A percentile compares a stretch with the other conserved stretches of the same genome.
Conservation (phyloP, 257 asterid genomes). For the Perilla frutescens region DNA sequence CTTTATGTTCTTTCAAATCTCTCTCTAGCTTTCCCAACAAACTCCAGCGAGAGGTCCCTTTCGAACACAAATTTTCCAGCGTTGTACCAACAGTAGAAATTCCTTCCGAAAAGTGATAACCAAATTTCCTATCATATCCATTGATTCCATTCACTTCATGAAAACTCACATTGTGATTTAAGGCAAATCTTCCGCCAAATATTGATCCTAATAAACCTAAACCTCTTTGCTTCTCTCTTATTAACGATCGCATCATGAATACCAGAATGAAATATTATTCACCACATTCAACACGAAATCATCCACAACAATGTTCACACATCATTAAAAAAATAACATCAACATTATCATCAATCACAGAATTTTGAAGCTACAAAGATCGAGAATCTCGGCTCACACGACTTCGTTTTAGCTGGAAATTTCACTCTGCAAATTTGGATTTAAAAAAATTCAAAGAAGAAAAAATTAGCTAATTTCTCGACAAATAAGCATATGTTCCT, state of each 20-base stretch:
- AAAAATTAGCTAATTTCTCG: not conserved
- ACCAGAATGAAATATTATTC: not conserved
- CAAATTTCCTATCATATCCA: slow-evolving; percentile 16
- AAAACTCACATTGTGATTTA: slow-evolving; percentile 18
- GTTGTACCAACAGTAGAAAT: slow-evolving; percentile 39
- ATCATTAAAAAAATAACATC: too few species aligned
- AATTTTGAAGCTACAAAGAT: not conserved
- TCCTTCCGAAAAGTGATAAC: slow-evolving; percentile 22
- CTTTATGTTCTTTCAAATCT: slow-evolving; percentile 61
- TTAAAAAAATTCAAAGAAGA: not conserved
- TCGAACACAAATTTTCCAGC: slow-evolving; percentile 43
- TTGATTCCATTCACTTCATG: slow-evolving; percentile 27
- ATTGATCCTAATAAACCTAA: slow-evolving; percentile 40
- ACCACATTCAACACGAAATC: slow-evolving; percentile 9
- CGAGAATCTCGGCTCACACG: not conserved
- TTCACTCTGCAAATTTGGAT: not conserved
- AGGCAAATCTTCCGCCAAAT: slow-evolving; percentile 32
- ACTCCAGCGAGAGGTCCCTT: slow-evolving; percentile 47
- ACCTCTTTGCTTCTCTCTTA: slow-evolving; percentile 36
- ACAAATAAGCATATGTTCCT: not conserved
- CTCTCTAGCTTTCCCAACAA: slow-evolving; percentile 62
- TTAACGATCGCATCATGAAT: slow-evolving; percentile 34
- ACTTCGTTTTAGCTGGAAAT: not conserved
- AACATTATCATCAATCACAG: not conserved
- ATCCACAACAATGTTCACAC: not conserved